Evolutionary conservation across 2,329 filamentous ascomycete species (phyloP), one percentile per base, ranked within the genome.

Genomic region (Colletotrichum cereale): DNA sequence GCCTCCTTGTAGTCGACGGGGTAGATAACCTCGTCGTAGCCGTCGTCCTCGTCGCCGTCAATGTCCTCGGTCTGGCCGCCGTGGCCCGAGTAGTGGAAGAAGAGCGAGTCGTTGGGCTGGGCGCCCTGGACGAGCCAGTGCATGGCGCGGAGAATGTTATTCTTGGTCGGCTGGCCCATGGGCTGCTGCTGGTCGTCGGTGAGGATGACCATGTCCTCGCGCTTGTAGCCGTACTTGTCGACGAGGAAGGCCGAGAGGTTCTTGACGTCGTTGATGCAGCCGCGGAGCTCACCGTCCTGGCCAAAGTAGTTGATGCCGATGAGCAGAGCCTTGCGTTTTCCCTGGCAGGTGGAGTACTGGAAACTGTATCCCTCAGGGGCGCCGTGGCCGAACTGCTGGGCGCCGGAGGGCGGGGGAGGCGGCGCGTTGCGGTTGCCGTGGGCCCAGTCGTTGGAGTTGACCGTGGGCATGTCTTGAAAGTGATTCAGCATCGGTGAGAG

Each of bases 281-380:
- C 92, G 71, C 90, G 86, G 64, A 95, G 87, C 84, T 93, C 91
- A 60, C 89, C 92, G 29, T 90, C 82, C 78, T 93, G 90, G 63
- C 90, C 89, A 76, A 94, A 92, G 84, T 95, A 95, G 85, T 95
- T 95, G 85, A 95, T 93, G 63, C 92, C 92, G 73, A 95, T 93
- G 67, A 95, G 83, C 67, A 95, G 83, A 10, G 92, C 92, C 84
- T 93, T 94, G 77, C 92, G 87, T 74, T 87, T 88, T 63, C 92
- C 92, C 8, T 89, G 91, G 80, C 92, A 95, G 78, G 91, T 90
- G 67, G 90, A 93, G 84, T 93, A 94, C 81, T 93, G 90, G 83
- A 93, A 94, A 8, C 87, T 90, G 79, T 94, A 94, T 73, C 86
- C 87, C 26, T 86, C 81, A 2, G 92, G 92, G 0, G 92, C 92